phyloP scores from a whole-genome alignment of 1,284 basidiomycete species.

The Xerocomus minutiporus region DNA sequence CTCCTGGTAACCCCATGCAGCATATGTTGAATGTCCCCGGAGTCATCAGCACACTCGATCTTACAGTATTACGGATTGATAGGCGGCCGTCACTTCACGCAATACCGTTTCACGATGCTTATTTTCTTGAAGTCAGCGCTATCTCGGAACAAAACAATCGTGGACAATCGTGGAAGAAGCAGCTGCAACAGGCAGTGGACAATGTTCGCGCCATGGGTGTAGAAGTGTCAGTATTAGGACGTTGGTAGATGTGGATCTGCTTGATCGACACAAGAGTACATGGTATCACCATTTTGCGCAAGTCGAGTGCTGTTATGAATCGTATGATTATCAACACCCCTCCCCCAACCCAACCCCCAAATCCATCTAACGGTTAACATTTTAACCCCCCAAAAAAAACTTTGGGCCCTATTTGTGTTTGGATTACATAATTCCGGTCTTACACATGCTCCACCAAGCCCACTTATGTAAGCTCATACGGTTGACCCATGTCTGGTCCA shows the following conservation, averaged over 20 bases:
- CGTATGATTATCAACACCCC: too few relatives aligned
- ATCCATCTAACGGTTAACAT: too few relatives aligned
- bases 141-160: conserved; percentile 10
- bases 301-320: too few relatives aligned
- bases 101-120: conserved; percentile 54
- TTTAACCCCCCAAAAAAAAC: too few relatives aligned
- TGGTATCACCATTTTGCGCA: too few relatives aligned
- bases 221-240: conserved; percentile 36
- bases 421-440: background rate
- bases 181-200: conserved; percentile 18
- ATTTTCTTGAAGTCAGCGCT: conserved; percentile 50
- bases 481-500: conserved; percentile 40
- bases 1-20: background rate
- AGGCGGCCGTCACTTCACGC: conserved; percentile 50
- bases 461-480: conserved; percentile 8
- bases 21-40: conserved; percentile 12
- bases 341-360: too few relatives aligned
- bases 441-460: background rate
- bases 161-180: conserved; percentile 17
- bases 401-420: background rate
- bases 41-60: conserved; percentile 20
- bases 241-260: conserved; percentile 36
- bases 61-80: conserved; percentile 49
- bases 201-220: conserved; percentile 12
- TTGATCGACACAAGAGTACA: background rate